phyloP scores from a whole-genome alignment of 2,329 filamentous ascomycete species.

The Neonectria hederae region DNA sequence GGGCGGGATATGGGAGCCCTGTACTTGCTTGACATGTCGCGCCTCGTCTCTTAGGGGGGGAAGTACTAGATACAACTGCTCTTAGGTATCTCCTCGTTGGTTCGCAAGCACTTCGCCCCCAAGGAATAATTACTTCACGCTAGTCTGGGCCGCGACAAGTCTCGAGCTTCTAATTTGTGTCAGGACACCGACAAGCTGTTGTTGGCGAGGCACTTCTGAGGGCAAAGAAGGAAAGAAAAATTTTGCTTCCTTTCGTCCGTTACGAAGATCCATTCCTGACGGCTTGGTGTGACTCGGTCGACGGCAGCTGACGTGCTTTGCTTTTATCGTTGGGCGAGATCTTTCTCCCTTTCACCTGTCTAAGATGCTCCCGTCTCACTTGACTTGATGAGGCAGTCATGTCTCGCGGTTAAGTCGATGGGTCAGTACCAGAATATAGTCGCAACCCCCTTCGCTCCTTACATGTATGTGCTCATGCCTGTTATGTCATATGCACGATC shows the following conservation, averaged over 20 bases:
- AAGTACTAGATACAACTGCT: conserved; percentile 27
- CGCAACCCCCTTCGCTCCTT: conserved; percentile 1
- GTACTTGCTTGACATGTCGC: conserved; percentile 16
- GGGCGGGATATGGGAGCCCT: conserved; percentile 9
- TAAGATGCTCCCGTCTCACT: conserved; percentile 25
- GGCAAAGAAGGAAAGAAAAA: conserved; percentile 5
- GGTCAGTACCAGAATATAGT: conserved; percentile 6
- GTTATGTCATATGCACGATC: background rate
- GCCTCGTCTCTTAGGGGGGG: conserved; percentile 1
- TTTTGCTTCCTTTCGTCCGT: conserved; percentile 23
- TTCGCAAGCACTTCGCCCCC: conserved; percentile 16
- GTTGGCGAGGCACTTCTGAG: conserved; percentile 6
- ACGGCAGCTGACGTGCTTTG: conserved; percentile 14
- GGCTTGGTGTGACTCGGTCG: conserved; percentile 12
- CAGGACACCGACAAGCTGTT: conserved; percentile 14
- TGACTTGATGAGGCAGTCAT: conserved; percentile 19
- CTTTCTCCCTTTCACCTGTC: conserved; percentile 19
- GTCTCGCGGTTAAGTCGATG: conserved; percentile 15
- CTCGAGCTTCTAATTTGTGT: conserved; percentile 20
- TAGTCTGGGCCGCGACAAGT: conserved; percentile 22
- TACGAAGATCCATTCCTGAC: conserved; percentile 21
- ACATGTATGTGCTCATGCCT: conserved; percentile 6
- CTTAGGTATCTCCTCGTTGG: conserved; percentile 17
- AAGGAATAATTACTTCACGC: conserved; percentile 19
- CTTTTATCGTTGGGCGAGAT: conserved; percentile 15